Evolutionary conservation across 768 basidiomycete species (phyloP).

Genomic region (Russula brevipes): DNA sequence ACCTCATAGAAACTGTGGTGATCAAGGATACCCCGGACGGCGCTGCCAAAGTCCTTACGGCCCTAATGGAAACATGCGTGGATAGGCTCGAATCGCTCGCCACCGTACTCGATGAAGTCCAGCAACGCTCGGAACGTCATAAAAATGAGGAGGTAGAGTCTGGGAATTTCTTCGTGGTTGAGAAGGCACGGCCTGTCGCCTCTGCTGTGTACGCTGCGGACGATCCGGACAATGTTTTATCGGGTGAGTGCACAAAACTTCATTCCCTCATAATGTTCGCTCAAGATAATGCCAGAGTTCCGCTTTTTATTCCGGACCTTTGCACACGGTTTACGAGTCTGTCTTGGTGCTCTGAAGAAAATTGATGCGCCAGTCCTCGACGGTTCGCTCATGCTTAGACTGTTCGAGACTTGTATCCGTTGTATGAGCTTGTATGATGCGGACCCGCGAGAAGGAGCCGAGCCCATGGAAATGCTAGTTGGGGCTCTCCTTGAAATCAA

Average conservation of each 20-base stretch:
- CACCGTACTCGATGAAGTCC: conserved; percentile 51
- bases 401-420: conserved; percentile 80
- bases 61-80: conserved; percentile 78
- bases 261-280: conserved; percentile 20
- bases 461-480: conserved; percentile 78
- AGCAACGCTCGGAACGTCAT: conserved; percentile 44
- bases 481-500: conserved; percentile 78
- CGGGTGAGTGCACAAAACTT: conserved; percentile 47
- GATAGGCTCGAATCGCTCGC: conserved; percentile 82
- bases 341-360: conserved; percentile 70
- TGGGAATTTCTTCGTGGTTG: conserved; percentile 64
- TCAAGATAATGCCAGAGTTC: conserved; percentile 51
- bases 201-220: conserved; percentile 74
- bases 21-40: conserved; percentile 67
- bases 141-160: conserved; percentile 38
- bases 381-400: conserved; percentile 77
- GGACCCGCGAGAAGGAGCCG: conserved; percentile 61
- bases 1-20: conserved; percentile 76
- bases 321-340: conserved; percentile 80
- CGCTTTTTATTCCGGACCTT: conserved; percentile 83
- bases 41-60: conserved; percentile 61
- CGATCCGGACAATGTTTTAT: conserved; percentile 73
- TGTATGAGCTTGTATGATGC: conserved; percentile 82
- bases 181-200: conserved; percentile 79
- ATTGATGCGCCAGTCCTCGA: conserved; percentile 75